phyloP scores from a whole-genome alignment of 495 filamentous ascomycete genomes.

The Daldinia bambusicola region DNA sequence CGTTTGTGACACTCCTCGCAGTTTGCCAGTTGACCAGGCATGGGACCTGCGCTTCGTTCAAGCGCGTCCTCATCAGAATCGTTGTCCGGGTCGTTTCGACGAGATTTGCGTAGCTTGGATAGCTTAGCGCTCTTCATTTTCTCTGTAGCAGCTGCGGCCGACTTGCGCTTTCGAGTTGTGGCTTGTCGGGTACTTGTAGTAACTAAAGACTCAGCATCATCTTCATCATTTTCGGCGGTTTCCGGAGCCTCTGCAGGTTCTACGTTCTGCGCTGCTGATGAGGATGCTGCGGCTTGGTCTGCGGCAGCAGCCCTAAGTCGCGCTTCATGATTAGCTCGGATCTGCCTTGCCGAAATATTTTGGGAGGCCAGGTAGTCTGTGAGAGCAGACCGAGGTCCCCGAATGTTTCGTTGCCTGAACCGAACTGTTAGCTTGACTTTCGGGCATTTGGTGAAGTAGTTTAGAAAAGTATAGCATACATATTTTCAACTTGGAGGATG shows the following conservation, averaged over 20 bases:
- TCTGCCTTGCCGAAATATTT: conserved; percentile 87
- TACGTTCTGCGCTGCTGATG: neutral
- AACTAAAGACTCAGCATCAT: neutral
- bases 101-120: conserved; percentile 67
- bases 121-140: conserved; percentile 85
- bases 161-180: conserved; percentile 58
- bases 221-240: neutral
- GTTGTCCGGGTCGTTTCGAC: conserved; percentile 58
- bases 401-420: conserved; percentile 14
- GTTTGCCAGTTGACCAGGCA: conserved; percentile 87
- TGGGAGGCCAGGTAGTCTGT: conserved; percentile 88
- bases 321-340: conserved; percentile 68
- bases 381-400: conserved; percentile 70
- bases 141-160: conserved; percentile 70
- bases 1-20: conserved; percentile 87
- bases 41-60: conserved; percentile 49
- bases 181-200: conserved; percentile 44
- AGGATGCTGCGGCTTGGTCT: neutral
- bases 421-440: conserved; percentile 2
- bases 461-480: conserved; percentile 8
- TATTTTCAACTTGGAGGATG: neutral
- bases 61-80: conserved; percentile 27
- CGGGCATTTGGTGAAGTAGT: neutral
- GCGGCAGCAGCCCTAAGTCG: conserved; percentile 50
- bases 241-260: neutral